These are phyloP conservation scores for Nannochloropsis oceanica DNA, from an alignment of 108 stramenopile genomes.

Conservation along the genomic window DNA sequence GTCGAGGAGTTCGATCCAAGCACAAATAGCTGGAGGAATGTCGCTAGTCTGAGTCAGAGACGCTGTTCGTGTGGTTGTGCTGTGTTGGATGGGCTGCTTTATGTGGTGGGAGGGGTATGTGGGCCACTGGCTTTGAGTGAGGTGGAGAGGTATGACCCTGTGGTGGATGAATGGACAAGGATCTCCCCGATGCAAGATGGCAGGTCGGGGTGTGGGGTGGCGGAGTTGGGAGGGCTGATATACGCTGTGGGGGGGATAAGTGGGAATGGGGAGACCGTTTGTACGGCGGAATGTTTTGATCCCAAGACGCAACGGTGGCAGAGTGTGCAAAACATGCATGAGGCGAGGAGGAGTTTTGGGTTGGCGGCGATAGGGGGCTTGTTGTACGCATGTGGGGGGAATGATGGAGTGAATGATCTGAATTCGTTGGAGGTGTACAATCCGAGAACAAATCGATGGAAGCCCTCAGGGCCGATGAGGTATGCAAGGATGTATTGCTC, in stretches of 20 bases:
- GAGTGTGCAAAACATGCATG: not conserved
- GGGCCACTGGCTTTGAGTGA: not conserved
- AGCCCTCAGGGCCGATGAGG: not conserved
- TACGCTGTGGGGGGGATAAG: not conserved
- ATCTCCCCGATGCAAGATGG: not conserved
- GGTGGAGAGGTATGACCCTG: slow-evolving; percentile 2
- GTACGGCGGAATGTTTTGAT: not conserved
- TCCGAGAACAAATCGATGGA: not conserved
- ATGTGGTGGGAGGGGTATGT: slow-evolving; percentile 1
- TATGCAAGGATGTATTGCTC: not conserved
- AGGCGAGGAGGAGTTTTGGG: not conserved
- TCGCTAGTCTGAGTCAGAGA: not conserved
- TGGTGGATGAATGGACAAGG: not conserved
- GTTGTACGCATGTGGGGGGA: not conserved
- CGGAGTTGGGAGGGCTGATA: not conserved
- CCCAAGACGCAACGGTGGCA: not conserved
- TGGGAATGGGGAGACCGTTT: not conserved
- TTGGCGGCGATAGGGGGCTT: not conserved
- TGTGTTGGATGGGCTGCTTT: not conserved
- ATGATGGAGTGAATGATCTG: not conserved
- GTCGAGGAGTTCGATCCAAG: not conserved
- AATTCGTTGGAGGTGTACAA: not conserved
- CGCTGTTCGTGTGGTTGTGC: not conserved
- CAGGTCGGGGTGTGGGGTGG: not conserved
- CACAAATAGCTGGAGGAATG: not conserved